Base-by-base conservation (phyloP, 2,329 filamentous ascomycete genomes). In the Penicillium brevicompactum region DNA sequence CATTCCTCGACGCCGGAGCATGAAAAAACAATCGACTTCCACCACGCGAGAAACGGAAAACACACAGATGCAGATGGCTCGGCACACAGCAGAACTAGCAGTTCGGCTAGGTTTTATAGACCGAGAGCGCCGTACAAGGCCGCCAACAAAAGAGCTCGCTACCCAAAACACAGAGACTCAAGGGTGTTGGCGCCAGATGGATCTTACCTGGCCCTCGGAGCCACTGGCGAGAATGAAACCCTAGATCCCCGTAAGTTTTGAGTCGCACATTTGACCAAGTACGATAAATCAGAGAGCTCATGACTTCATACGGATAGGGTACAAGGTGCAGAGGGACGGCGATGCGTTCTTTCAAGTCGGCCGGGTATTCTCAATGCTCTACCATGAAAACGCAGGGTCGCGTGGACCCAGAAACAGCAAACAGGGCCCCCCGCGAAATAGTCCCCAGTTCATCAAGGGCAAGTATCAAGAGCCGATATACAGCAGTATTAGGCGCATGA, bases 401-500 rank as follows among this genome's bases (percentile, higher is more conserved):
- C 57, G 61, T 22, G 63, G 57, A 3, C 61, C 43, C 37, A 32
- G 50, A 16, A 37, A 34, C 43, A 53, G 30, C 43, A 34, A 49
- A 13, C 49, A 52, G 21, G 38, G 21, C 13, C 21, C 41, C 37
- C 18, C 13, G 2, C 18, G 41, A 13, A 21, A 27, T 13, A 61
- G 53, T 8, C 24, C 54, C 24, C 6, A 34, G 32, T 51, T 58
- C n/a, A 65, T 45, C 38, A 38, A n/a, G n/a, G 63, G 60, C 2
- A 60, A 59, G 22, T 67, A 58, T 44, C 58, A 60, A 4, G 60
- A 72, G 49, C 43, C 41, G 1, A 68, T 69, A 34, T 67, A 69
- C 41, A 67, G 62, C 49, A 63, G 59, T 13, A 69, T 72, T 49
- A 67, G 70, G 7, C 67, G 70, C 37, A 73, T 74, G 62, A 63